phyloP scores from a whole-genome alignment of 164 flowering plant species.

The Liquidambar formosana region DNA sequence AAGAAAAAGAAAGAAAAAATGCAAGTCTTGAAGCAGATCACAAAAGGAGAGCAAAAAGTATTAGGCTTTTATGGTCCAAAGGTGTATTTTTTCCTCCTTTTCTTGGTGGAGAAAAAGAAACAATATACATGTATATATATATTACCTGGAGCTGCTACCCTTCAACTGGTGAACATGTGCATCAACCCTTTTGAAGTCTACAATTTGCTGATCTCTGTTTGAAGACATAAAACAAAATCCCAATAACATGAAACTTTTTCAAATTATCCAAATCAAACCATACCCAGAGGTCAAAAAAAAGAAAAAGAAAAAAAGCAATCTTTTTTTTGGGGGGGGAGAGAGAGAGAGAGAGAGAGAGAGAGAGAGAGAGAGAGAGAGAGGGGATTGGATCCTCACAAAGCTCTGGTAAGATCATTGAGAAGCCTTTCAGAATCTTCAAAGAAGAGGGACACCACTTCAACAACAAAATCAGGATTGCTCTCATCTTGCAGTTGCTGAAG shows the following conservation, averaged over 20 bases:
- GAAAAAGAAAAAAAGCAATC: too few relatives aligned
- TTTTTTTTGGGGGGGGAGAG: too few relatives aligned
- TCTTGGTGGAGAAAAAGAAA: too few relatives aligned
- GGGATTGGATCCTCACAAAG: conserved; percentile 33
- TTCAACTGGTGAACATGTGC: conserved; percentile 34
- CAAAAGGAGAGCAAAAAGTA: too few relatives aligned
- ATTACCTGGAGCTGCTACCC: conserved; percentile 38
- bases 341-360: too few relatives aligned
- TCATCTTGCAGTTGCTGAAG: conserved; percentile 66
- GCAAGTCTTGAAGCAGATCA: too few relatives aligned
- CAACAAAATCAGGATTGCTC: conserved; percentile 62
- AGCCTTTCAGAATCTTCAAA: conserved; percentile 65
- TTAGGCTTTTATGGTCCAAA: too few relatives aligned
- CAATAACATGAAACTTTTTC: not conserved
- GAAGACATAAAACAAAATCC: not conserved
- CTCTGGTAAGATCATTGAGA: conserved; percentile 43
- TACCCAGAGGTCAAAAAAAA: too few relatives aligned
- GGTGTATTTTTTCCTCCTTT: too few relatives aligned
- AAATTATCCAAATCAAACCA: not conserved
- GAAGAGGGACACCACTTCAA: conserved; percentile 61
- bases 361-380: not conserved
- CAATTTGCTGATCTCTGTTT: conserved; percentile 18
- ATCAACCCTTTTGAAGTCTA: conserved; percentile 31
- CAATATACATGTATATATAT: too few relatives aligned
- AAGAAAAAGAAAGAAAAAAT: too few relatives aligned